Conservation (phyloP, 1,284 basidiomycete species). For the Cutaneotrichosporon sp. region DNA sequence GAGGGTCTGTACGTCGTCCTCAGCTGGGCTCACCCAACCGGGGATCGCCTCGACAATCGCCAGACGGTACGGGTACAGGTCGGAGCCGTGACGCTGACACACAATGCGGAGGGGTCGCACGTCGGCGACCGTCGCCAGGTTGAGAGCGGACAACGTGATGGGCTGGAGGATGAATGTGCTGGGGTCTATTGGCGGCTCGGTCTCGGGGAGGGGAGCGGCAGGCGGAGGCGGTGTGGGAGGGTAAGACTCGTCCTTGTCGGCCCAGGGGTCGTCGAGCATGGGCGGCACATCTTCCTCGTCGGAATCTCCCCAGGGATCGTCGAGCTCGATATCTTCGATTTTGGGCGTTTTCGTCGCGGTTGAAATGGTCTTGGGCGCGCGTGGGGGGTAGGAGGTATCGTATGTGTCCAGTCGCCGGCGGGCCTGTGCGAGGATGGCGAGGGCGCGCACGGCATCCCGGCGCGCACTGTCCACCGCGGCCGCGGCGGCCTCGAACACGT, state of each 20-base stretch:
- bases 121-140: conserved; percentile 64
- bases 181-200: conserved; percentile 34
- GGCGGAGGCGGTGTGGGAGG: background rate
- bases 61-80: conserved; percentile 69
- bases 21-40: conserved; percentile 62
- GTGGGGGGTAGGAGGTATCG: conserved; percentile 18
- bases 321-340: conserved; percentile 47
- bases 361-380: background rate
- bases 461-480: conserved; percentile 18
- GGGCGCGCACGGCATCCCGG: conserved; percentile 10
- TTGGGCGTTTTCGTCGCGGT: conserved; percentile 1
- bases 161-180: conserved; percentile 64
- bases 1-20: conserved; percentile 60
- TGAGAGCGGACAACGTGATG: conserved; percentile 62
- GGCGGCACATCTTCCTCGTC: conserved; percentile 15
- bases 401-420: conserved; percentile 25
- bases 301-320: conserved; percentile 73
- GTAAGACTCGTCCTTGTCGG: conserved; percentile 19
- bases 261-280: conserved; percentile 37
- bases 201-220: background rate
- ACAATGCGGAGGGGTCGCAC: conserved; percentile 63
- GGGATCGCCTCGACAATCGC: conserved; percentile 70
- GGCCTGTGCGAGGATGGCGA: conserved; percentile 23
- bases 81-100: conserved; percentile 59
- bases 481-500: conserved; percentile 3